These are phyloP conservation scores for Nissolia schottii DNA, from an alignment of 306 rosid genomes.

Conservation along the genomic window DNA sequence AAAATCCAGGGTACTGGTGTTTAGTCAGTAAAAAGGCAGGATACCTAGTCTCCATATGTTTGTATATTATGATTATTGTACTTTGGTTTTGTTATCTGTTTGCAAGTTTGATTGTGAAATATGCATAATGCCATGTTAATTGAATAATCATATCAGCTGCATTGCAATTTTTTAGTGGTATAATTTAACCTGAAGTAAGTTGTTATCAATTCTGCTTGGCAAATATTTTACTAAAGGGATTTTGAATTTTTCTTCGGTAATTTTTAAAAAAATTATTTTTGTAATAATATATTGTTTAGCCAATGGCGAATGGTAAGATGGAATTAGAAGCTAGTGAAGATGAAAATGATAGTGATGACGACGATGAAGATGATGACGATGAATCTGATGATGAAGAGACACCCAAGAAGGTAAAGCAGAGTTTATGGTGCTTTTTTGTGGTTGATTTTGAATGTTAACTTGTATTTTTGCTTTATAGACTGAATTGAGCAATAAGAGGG, in stretches of 20 bases:
- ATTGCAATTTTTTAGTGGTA: not conserved
- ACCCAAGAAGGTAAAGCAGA: slow-evolving; percentile 43
- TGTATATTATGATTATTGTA: not conserved
- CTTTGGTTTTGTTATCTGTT: not conserved
- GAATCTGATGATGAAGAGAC: slow-evolving; percentile 46
- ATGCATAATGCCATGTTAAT: not conserved
- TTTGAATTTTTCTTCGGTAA: not conserved
- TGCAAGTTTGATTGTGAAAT: slow-evolving; percentile 6
- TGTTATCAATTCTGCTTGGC: not conserved
- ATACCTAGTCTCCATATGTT: not conserved
- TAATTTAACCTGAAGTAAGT: not conserved
- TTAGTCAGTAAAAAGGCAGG: not conserved
- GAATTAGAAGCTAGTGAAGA: slow-evolving; percentile 33
- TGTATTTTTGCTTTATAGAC: slow-evolving; percentile 25
- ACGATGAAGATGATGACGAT: slow-evolving; percentile 35
- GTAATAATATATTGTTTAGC: slow-evolving; percentile 17
- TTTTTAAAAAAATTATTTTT: not conserved
- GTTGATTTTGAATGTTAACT: not conserved
- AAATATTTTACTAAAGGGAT: not conserved
- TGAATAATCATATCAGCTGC: not conserved
- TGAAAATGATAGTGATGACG: slow-evolving; percentile 6
- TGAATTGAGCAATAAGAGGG: slow-evolving; percentile 46
- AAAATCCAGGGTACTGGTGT: not conserved
- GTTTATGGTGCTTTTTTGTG: not conserved
- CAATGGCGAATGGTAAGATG: slow-evolving; percentile 17